Percentiles rank a stretch among this genome's conserved stretches.
These are phyloP conservation scores for Ascoidea asiatica DNA, from an alignment of 805 yeast species.

Conservation along the genomic window DNA sequence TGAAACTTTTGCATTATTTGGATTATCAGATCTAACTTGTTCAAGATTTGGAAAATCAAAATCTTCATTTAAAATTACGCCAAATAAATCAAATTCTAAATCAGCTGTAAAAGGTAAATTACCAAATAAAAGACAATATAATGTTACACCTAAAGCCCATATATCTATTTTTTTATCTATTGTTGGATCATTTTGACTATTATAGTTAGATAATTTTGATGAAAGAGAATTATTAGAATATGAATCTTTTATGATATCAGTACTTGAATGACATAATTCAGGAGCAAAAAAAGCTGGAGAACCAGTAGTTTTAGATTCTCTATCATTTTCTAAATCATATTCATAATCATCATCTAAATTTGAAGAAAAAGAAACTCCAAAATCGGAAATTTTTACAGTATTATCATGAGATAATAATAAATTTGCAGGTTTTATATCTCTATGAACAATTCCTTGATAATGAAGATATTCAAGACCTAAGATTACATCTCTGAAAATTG, in stretches of 20 bases:
- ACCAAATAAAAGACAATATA: conserved; percentile 82
- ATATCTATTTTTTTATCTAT: conserved; percentile 81
- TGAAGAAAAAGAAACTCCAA: conserved; percentile 81
- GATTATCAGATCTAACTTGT: conserved; percentile 14
- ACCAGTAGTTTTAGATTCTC: conserved; percentile 80
- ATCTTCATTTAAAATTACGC: conserved; percentile 55
- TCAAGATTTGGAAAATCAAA: conserved; percentile 52
- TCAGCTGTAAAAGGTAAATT: conserved; percentile 80
- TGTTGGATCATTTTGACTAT: conserved; percentile 24
- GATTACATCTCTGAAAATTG: conserved; percentile 70
- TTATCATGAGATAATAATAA: conserved; percentile 56
- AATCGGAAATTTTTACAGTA: conserved; percentile 85
- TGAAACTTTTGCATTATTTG: conserved; percentile 18
- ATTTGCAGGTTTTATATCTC: conserved; percentile 95
- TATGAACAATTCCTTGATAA: conserved; percentile 79
- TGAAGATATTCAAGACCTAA: conserved; percentile 86
- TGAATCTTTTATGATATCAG: too few relatives aligned
- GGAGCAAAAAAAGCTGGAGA: conserved; percentile 97
- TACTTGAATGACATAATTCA: conserved; percentile 65
- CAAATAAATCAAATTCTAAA: conserved; percentile 74
- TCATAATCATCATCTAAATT: conserved; percentile 42
- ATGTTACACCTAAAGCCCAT: conserved; percentile 95
- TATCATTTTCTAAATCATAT: conserved; percentile 28
- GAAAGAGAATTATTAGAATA: conserved; percentile 10
- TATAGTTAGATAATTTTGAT: conserved; percentile 5